Percentiles rank a stretch among this genome's conserved stretches.
These are phyloP conservation scores for Apophysomyces trapeziformis DNA, from an alignment of 371 early-diverging fungal genomes.

Conservation along the genomic window DNA sequence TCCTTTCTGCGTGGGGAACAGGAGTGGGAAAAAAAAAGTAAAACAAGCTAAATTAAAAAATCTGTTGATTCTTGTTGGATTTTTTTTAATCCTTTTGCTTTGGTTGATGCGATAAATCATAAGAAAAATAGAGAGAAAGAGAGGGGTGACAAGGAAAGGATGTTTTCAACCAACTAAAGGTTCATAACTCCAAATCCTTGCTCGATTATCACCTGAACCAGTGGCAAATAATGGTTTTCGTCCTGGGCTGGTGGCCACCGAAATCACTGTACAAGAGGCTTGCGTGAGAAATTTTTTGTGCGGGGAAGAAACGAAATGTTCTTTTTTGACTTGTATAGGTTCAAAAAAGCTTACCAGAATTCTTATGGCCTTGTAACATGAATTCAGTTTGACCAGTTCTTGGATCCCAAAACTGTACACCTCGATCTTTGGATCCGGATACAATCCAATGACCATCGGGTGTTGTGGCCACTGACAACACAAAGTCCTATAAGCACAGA, in stretches of 20 bases:
- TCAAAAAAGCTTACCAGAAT: slow-evolving; percentile 69
- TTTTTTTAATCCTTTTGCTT: too few species aligned
- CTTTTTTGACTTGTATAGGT: not conserved
- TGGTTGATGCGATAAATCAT: too few species aligned
- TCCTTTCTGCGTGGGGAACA: not conserved
- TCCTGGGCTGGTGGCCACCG: slow-evolving; percentile 84
- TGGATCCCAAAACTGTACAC: slow-evolving; percentile 96
- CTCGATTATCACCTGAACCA: slow-evolving; percentile 95
- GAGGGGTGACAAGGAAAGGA: not conserved
- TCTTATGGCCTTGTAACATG: slow-evolving; percentile 96
- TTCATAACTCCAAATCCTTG: slow-evolving; percentile 90
- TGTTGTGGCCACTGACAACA: slow-evolving; percentile 93
- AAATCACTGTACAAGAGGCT: slow-evolving; percentile 69
- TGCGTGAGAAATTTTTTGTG: slow-evolving; percentile 11
- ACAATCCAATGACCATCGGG: slow-evolving; percentile 94
- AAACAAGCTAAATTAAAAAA: too few species aligned
- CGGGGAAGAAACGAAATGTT: not conserved
- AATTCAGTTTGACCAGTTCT: slow-evolving; percentile 79
- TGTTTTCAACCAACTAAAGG: slow-evolving; percentile 16
- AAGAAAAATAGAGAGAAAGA: too few species aligned
- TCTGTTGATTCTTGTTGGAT: too few species aligned
- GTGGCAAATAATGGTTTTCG: slow-evolving; percentile 90
- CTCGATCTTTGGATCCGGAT: slow-evolving; percentile 93
- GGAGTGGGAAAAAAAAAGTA: too few species aligned
- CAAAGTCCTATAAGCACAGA: slow-evolving; percentile 76